Base-by-base conservation (phyloP, 1,139 yeast species). In the Yamadazyma sp. region DNA sequence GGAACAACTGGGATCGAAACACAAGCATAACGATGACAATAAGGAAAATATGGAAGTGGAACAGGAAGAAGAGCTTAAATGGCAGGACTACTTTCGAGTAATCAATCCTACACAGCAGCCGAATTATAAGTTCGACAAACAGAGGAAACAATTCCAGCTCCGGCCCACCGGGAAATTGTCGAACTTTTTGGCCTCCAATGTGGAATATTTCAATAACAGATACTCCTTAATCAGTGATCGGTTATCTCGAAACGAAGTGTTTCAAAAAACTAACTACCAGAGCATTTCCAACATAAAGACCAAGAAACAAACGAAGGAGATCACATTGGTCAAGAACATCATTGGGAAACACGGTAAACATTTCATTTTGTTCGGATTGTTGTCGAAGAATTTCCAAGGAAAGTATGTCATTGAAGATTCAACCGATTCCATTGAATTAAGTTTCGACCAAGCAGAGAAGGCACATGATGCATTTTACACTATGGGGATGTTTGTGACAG, bases 271-370 rank as follows among this genome's bases (percentile, higher is more conserved):
- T 1, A 58, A 75, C 8, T 64, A 66, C 43, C 62, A 73, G 28
- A 61, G 75, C 37, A 53, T 68, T 4, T 71, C 51, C 53, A 64
- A 49, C 27, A 53, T 53, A 30, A 51, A 48, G 48, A 51, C 46
- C 38, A 61, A 43, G 41, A 45, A 44, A 4, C 46, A 61, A 1
- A 63, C 64, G 29, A 72, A 80, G 51, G 75, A 83, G 37, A 78
- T 91, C 34, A 85, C 96, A 0, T 71, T 80, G 31, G 81, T 92
- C 42, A 89, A 89, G 53, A 91, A 89, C 55, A 68, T 92, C 46
- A 63, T 91, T 24, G 99, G 98, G 18, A 69, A 96, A 42, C 87
- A 85, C 51, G 92, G 92, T 4, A 71, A 77, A 39, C 75, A 79
- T 43, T 94, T 92, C 55, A 67, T 87, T 22, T 58, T 94, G 2